Conservation (phyloP, 768 basidiomycete species). For the Mycena crocata region DNA sequence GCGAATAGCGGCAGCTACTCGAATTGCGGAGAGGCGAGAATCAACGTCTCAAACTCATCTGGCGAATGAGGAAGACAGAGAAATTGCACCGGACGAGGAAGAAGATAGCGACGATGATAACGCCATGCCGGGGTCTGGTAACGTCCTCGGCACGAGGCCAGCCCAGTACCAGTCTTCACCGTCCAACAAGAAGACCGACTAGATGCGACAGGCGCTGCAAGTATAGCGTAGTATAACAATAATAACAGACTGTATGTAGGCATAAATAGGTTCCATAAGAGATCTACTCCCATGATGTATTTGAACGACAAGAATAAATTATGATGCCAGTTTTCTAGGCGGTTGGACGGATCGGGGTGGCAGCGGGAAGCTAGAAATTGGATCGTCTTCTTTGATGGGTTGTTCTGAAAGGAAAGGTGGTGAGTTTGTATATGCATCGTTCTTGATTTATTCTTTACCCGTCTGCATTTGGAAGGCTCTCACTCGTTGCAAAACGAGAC, state of each 20-base stretch:
- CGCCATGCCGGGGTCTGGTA: constrained; percentile 44
- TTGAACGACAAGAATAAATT: constrained; percentile 23
- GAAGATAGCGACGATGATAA: constrained; percentile 25
- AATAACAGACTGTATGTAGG: constrained; percentile 26
- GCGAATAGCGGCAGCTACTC: constrained; percentile 45
- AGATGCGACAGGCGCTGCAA: constrained; percentile 5
- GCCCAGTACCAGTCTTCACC: neutral
- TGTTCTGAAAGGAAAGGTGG: neutral
- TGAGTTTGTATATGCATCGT: neutral
- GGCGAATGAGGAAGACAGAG: constrained; percentile 21
- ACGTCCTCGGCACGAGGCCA: constrained; percentile 35
- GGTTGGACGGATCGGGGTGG: constrained; percentile 49
- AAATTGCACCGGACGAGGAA: too few species aligned
- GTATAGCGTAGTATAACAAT: constrained; percentile 21
- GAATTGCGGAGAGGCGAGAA: constrained; percentile 31
- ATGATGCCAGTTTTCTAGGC: constrained; percentile 35
- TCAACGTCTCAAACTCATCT: constrained; percentile 14
- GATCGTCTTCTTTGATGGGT: constrained; percentile 35
- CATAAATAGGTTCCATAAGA: constrained; percentile 28
- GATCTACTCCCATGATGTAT: too few species aligned
- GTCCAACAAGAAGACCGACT: constrained; percentile 28
- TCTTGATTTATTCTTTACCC: neutral
- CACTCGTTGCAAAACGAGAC: constrained; percentile 32
- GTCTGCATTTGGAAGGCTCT: constrained; percentile 26
- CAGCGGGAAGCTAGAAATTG: constrained; percentile 52